These are phyloP conservation scores for Aureobasidium sp. DNA, from an alignment of 2,329 filamentous ascomycete species.

Conservation along the genomic window DNA sequence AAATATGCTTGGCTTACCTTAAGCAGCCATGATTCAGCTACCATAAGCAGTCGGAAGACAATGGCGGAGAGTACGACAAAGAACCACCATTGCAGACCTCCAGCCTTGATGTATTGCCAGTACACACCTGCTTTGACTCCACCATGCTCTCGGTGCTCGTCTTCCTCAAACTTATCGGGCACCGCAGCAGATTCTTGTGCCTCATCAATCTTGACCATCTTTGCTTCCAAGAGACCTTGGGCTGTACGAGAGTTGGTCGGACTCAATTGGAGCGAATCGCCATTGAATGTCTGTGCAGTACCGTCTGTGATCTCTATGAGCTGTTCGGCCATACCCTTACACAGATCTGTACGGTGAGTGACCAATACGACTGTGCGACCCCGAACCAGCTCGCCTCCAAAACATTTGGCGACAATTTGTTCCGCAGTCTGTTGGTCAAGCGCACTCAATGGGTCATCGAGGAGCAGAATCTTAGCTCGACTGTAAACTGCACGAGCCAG, in stretches of 20 bases:
- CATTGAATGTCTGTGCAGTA: conserved; percentile 34
- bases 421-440: conserved; percentile 57
- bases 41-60: conserved; percentile 55
- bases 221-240: conserved; percentile 23
- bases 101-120: conserved; percentile 78
- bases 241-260: conserved; percentile 17
- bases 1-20: conserved; percentile 41
- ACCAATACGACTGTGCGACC: conserved; percentile 52
- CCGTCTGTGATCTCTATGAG: conserved; percentile 64
- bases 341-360: conserved; percentile 63
- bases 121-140: conserved; percentile 71
- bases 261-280: conserved; percentile 18
- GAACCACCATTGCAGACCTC: conserved; percentile 66
- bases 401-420: conserved; percentile 50
- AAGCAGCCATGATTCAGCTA: conserved; percentile 71
- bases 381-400: conserved; percentile 49
- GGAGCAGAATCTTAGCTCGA: conserved; percentile 38
- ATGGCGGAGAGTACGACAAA: conserved; percentile 57
- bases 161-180: conserved; percentile 71
- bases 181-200: conserved; percentile 46
- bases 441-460: conserved; percentile 43
- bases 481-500: conserved; percentile 43
- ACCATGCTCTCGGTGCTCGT: conserved; percentile 67
- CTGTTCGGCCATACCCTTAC: conserved; percentile 64
- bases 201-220: conserved; percentile 27